Conservation (phyloP, 805 yeast genomes). For the Komagataella pastoris region DNA sequence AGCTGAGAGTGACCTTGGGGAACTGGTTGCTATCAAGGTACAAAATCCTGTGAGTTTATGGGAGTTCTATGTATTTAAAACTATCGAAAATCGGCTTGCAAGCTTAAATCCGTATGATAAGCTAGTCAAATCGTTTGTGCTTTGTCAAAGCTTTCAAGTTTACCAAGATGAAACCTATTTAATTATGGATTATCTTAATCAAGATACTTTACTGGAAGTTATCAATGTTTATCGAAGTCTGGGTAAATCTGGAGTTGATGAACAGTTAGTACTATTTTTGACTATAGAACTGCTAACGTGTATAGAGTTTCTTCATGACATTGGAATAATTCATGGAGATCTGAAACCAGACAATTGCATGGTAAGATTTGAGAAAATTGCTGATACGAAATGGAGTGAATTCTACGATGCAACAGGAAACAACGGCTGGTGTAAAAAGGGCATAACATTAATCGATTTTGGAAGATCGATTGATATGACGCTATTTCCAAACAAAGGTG, state of each 20-base stretch:
- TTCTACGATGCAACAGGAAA: conserved; percentile 20
- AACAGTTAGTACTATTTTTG: conserved; percentile 45
- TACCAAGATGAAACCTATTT: conserved; percentile 60
- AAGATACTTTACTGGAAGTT: conserved; percentile 65
- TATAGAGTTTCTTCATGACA: conserved; percentile 46
- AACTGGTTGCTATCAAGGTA: conserved; percentile 54
- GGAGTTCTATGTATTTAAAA: conserved; percentile 68
- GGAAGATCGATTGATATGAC: conserved; percentile 68
- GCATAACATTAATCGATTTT: conserved; percentile 62
- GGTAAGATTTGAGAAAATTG: conserved; percentile 34
- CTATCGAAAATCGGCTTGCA: conserved; percentile 29
- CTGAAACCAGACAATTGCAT: conserved; percentile 79
- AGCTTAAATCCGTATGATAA: neutral
- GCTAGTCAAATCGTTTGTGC: conserved; percentile 27
- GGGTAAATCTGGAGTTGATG: conserved; percentile 31
- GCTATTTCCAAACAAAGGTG: conserved; percentile 27
- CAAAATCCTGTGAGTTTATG: conserved; percentile 59
- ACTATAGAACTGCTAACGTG: conserved; percentile 51
- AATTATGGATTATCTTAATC: conserved; percentile 46
- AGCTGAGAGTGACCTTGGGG: conserved; percentile 47
- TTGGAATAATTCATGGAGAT: conserved; percentile 73
- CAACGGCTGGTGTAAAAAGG: conserved; percentile 36
- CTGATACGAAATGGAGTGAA: conserved; percentile 7
- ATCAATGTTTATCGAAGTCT: conserved; percentile 32
- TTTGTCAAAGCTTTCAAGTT: conserved; percentile 35